Evolutionary conservation across 305 asterid species (phyloP).

Genomic region (Fraxinus albicans): DNA sequence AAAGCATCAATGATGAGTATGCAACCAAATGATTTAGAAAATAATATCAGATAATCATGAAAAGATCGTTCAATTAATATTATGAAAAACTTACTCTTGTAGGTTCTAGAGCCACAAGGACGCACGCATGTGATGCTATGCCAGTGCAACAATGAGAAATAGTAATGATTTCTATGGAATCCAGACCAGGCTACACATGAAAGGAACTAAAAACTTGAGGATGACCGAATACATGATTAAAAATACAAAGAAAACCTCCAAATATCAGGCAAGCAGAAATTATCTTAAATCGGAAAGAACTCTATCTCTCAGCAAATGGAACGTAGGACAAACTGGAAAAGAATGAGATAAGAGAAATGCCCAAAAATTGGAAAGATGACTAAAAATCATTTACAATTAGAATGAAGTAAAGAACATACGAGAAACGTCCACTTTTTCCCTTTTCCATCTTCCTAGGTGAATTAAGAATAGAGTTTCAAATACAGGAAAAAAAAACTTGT

Average conservation of each 20-base stretch:
- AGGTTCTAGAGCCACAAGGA: conserved; percentile 91
- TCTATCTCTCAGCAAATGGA: background rate
- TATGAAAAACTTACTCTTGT: conserved; percentile 57
- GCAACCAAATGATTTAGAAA: too few species aligned
- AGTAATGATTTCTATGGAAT: conserved; percentile 49
- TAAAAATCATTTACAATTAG: background rate
- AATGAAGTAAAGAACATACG: background rate
- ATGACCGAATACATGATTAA: background rate
- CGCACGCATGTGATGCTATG: conserved; percentile 94
- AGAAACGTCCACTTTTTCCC: background rate
- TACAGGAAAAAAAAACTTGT: too few species aligned
- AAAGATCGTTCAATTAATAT: too few species aligned
- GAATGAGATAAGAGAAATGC: background rate
- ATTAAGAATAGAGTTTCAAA: too few species aligned
- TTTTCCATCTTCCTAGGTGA: background rate
- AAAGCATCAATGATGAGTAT: background rate
- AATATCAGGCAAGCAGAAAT: background rate
- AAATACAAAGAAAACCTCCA: background rate
- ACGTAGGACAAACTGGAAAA: background rate
- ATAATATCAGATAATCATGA: background rate
- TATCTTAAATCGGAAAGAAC: background rate
- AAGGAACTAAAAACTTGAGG: conserved; percentile 2
- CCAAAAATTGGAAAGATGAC: background rate
- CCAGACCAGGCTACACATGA: conserved; percentile 50
- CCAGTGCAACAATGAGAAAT: conserved; percentile 50